Base-by-base conservation (phyloP, 352 stramenopile genomes). In the Globisporangium takayamanum region DNA sequence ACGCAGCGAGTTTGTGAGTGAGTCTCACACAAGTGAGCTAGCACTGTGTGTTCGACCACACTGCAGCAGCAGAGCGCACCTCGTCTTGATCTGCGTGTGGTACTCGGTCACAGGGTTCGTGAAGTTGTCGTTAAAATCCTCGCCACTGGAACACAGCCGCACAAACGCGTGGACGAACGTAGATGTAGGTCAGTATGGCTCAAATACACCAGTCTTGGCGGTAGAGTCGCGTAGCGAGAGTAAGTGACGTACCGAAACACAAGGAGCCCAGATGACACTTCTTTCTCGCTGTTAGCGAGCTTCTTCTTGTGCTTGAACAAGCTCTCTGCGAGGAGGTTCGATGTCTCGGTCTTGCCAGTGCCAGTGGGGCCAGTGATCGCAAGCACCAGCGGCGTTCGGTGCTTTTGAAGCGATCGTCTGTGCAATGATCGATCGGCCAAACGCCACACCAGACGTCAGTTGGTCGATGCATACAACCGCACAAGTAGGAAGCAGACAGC, bases 281-380 rank as follows among this genome's bases (percentile, higher is more conserved):
- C 55, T 55, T 89, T 91, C 46, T 88, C 80, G 42, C 79, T 88
- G 52, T 87, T 85, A 0, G 74, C 66, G 8, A 92, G 69, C 46
- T 84, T 88, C 42, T 78, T 81, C 54, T 80, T 89, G 41, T 77
- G 81, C 46, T 87, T 87, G 49, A 97, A 94, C 22, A 97, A 58
- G 60, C 72, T 80, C 68, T 94, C 78, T 1, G 86, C 85, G 36
- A 97, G 67, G 47, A 93, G 67, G 45, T 90, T 84, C 18, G 88
- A 90, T 59, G 86, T 93, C 59, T 97, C 88, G 16, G 88, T 96
- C 70, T 97, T 97, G n/a, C 89, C 89, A 5, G 84, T 92, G 18
- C 89, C 89, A 1, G 89, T 96, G 6, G 89, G 89, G 22, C 89
- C 89, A 20, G 86, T 96, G 58, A 97, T 80, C 5, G 89, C 89